phyloP scores from a whole-genome alignment of 768 basidiomycete genomes.

The Glaciozyma antarctica region DNA sequence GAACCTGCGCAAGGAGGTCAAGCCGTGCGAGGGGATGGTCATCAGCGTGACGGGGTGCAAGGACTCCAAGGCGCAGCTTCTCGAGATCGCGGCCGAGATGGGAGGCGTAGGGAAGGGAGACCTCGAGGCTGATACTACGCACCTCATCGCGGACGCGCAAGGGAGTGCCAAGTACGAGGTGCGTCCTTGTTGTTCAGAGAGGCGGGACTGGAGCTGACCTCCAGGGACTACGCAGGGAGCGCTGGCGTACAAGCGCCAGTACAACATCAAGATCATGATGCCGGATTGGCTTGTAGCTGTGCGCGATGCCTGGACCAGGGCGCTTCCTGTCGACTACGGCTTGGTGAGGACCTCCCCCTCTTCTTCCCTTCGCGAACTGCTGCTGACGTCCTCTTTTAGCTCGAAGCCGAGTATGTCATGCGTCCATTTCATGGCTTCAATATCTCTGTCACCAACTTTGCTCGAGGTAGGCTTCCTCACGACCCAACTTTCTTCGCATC shows the following conservation, averaged over 20 bases:
- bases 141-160: slow-evolving; percentile 11
- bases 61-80: slow-evolving; percentile 9
- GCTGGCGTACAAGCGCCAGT: background rate
- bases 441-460: slow-evolving; percentile 14
- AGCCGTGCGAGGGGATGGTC: slow-evolving; percentile 8
- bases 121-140: slow-evolving; percentile 16
- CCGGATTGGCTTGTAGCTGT: slow-evolving; percentile 13
- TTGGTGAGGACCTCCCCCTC: background rate
- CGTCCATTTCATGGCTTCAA: background rate
- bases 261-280: slow-evolving; percentile 14
- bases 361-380: background rate
- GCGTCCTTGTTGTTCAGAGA: background rate
- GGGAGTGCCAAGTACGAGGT: slow-evolving; percentile 18
- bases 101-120: slow-evolving; percentile 13
- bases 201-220: background rate
- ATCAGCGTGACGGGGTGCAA: slow-evolving; percentile 20
- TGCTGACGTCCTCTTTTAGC: background rate
- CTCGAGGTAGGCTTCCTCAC: background rate
- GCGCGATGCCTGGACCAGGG: slow-evolving; percentile 14
- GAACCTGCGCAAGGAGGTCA: background rate
- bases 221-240: background rate
- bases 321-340: slow-evolving; percentile 8
- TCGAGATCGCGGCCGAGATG: slow-evolving; percentile 9
- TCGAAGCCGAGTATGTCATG: slow-evolving; percentile 6
- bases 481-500: background rate